Evolutionary conservation across 2,329 filamentous ascomycete genomes (phyloP).

Genomic region (Pseudogymnoascus sp.): DNA sequence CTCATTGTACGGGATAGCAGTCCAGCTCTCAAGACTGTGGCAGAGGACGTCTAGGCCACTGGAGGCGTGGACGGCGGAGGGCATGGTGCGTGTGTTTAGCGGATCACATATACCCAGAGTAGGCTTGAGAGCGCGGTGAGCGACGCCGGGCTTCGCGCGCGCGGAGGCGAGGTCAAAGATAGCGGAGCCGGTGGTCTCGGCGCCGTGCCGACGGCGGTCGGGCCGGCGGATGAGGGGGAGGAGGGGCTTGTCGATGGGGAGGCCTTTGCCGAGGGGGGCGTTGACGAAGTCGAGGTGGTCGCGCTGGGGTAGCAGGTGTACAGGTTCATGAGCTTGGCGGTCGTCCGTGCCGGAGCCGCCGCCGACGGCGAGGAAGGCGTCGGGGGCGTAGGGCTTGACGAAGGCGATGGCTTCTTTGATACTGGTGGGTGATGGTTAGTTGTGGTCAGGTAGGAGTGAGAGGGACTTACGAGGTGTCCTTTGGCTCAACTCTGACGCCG

Average conservation of each 20-base stretch:
- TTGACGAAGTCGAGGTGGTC: slow-evolving; percentile 98
- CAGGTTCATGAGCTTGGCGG: slow-evolving; percentile 96
- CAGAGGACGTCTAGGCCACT: slow-evolving; percentile 93
- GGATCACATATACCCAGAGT: slow-evolving; percentile 82
- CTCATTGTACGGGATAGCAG: slow-evolving; percentile 89
- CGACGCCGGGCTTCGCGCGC: slow-evolving; percentile 90
- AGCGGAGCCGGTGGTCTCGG: slow-evolving; percentile 93
- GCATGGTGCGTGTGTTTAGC: slow-evolving; percentile 94
- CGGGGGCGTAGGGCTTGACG: slow-evolving; percentile 70
- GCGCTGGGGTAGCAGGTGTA: slow-evolving; percentile 88
- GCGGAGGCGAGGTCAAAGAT: slow-evolving; percentile 93
- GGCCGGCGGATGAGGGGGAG: slow-evolving; percentile 72
- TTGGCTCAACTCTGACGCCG: slow-evolving; percentile 79
- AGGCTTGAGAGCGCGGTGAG: slow-evolving; percentile 91
- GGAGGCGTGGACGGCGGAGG: slow-evolving; percentile 83
- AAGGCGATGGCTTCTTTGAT: slow-evolving; percentile 86
- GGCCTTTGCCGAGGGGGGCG: slow-evolving; percentile 79
- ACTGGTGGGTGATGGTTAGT: slow-evolving; percentile 36
- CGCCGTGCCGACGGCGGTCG: slow-evolving; percentile 84
- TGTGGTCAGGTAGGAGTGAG: neutral
- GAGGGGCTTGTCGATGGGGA: slow-evolving; percentile 64
- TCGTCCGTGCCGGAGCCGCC: slow-evolving; percentile 96
- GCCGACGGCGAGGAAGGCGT: slow-evolving; percentile 89
- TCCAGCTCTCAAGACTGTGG: slow-evolving; percentile 94
- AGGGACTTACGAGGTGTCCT: slow-evolving; percentile 72